phyloP scores from a whole-genome alignment of 768 basidiomycete species.

The Tylopilus plumbeoviolaceoides region DNA sequence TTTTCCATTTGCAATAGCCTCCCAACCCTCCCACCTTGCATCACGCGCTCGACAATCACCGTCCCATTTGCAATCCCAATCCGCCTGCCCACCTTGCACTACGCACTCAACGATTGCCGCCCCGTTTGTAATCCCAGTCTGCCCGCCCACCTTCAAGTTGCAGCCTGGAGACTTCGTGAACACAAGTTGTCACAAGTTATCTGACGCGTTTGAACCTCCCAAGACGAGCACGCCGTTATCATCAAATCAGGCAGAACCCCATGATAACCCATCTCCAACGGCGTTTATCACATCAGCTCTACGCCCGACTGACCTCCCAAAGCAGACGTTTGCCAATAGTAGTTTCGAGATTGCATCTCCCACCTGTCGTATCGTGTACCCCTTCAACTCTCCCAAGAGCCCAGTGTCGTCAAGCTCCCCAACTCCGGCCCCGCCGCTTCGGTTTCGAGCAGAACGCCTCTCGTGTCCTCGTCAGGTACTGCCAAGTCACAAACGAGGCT shows the following conservation, averaged over 20 bases:
- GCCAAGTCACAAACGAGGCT: neutral
- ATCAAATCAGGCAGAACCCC: neutral
- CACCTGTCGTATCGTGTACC: conserved; percentile 3
- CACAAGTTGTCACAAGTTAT: neutral
- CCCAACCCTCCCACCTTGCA: too few relatives aligned
- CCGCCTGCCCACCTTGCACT: too few relatives aligned
- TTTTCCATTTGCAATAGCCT: too few relatives aligned
- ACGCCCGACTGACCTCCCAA: neutral
- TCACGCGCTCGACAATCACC: too few relatives aligned
- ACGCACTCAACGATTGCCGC: too few relatives aligned
- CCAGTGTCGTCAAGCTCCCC: conserved; percentile 17
- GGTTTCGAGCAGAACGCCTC: neutral
- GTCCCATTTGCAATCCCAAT: too few relatives aligned
- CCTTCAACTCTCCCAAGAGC: conserved; percentile 1
- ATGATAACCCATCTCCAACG: neutral
- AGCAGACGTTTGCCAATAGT: neutral
- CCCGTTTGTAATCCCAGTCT: too few relatives aligned
- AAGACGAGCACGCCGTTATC: conserved; percentile 17
- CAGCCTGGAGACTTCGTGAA: neutral
- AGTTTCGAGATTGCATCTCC: conserved; percentile 1
- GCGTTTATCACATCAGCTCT: neutral
- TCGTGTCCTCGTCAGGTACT: neutral
- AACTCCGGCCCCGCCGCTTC: neutral
- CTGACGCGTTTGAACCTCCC: conserved; percentile 11
- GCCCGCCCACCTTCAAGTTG: too few relatives aligned